Conservation (phyloP, 1,284 basidiomycete genomes). For the Cutaneotrichosporon daszewskae region DNA sequence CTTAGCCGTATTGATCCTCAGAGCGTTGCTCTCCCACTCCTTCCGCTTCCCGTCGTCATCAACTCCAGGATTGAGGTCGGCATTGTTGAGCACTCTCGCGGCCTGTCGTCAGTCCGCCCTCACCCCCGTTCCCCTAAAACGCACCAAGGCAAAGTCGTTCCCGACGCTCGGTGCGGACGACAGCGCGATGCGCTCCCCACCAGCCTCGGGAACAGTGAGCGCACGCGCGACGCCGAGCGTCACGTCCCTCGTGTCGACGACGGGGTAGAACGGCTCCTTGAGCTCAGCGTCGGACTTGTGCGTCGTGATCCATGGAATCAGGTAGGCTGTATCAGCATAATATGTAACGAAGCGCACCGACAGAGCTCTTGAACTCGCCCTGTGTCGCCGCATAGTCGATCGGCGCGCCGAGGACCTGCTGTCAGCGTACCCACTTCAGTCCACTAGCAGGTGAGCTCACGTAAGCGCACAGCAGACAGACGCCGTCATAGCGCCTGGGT, state of each 20-base stretch:
- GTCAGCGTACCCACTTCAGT: too few species aligned
- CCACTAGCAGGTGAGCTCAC: too few species aligned
- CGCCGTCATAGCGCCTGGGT: slow-evolving; percentile 1
- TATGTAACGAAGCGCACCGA: too few species aligned
- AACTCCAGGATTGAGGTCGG: neutral
- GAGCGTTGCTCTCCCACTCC: neutral
- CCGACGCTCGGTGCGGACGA: slow-evolving; percentile 38
- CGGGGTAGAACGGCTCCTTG: neutral
- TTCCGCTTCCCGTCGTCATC: slow-evolving; percentile 4
- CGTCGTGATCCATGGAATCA: neutral
- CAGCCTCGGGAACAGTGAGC: slow-evolving; percentile 40
- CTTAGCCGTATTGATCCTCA: slow-evolving; percentile 25
- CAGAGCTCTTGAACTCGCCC: neutral
- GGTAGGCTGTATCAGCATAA: neutral
- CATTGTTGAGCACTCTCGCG: neutral
- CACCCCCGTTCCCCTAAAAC: neutral
- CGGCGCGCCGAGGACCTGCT: neutral
- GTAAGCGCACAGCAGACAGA: neutral
- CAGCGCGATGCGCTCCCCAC: slow-evolving; percentile 57
- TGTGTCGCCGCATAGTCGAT: neutral
- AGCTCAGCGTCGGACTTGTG: neutral
- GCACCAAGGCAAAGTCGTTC: slow-evolving; percentile 19
- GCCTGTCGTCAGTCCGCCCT: neutral
- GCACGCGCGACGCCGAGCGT: neutral
- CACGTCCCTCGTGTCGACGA: slow-evolving; percentile 4